Evolutionary conservation across 1,284 basidiomycete species (phyloP).

Genomic region (Ganoderma resinaceum): DNA sequence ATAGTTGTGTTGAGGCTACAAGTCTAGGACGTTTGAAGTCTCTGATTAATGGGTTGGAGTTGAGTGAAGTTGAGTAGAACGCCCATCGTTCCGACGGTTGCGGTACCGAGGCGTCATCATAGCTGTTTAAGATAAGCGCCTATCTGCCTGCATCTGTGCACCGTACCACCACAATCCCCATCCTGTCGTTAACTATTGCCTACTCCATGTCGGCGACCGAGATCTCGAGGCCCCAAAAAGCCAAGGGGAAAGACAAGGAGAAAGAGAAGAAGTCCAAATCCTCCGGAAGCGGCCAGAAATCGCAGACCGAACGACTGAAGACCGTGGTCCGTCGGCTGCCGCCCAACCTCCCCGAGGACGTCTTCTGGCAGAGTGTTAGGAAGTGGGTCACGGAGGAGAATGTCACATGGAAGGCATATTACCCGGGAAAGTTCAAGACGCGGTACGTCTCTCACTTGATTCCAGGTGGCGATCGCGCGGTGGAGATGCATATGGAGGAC

Average conservation of each 20-base stretch:
- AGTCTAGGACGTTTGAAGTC: neutral
- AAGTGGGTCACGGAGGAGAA: conserved; percentile 85
- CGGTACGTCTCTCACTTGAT: conserved; percentile 55
- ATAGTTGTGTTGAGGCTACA: neutral
- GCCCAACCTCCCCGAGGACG: conserved; percentile 88
- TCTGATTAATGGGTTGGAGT: neutral
- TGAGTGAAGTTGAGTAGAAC: too few relatives aligned
- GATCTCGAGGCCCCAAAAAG: conserved; percentile 11
- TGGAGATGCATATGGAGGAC: neutral
- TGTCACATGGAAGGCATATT: conserved; percentile 70
- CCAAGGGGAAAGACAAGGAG: conserved; percentile 28
- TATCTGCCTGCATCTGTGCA: neutral
- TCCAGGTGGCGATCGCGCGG: neutral
- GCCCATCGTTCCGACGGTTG: too few relatives aligned
- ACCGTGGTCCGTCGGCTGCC: conserved; percentile 89
- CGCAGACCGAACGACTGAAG: conserved; percentile 74
- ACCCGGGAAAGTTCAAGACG: conserved; percentile 75
- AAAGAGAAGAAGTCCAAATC: conserved; percentile 35
- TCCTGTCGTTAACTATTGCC: too few relatives aligned
- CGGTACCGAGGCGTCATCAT: too few relatives aligned
- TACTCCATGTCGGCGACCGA: conserved; percentile 22
- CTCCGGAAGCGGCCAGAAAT: conserved; percentile 27
- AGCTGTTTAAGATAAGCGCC: neutral
- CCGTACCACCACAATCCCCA: neutral
- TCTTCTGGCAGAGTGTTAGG: conserved; percentile 93